Conservation (phyloP, 805 yeast genomes). For the Myxozyma mucilagina region DNA sequence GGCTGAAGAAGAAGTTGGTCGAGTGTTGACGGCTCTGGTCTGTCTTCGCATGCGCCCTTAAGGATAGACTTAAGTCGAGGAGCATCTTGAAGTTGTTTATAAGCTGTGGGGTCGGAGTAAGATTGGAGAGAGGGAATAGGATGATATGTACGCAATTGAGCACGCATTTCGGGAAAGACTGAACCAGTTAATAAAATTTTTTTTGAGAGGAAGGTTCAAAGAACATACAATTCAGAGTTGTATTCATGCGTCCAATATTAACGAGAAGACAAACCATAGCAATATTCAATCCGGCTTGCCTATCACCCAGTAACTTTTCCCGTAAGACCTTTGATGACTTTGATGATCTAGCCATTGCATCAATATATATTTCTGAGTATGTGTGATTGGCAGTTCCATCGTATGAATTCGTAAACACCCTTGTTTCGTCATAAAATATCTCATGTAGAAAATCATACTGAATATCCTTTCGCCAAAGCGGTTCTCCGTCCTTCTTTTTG, state of each 20-base stretch:
- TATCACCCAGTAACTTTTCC: constrained; percentile 69
- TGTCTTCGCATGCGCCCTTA: constrained; percentile 80
- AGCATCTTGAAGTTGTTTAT: constrained; percentile 88
- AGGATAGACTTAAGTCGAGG: constrained; percentile 88
- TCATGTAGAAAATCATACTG: constrained; percentile 74
- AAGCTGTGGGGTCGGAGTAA: constrained; percentile 54
- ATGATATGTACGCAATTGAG: constrained; percentile 88
- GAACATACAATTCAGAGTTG: constrained; percentile 67
- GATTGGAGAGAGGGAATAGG: constrained; percentile 88
- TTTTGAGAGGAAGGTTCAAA: neutral
- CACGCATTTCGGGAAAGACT: constrained; percentile 90
- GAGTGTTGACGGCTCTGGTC: constrained; percentile 50
- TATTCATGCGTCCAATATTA: constrained; percentile 90
- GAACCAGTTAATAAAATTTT: neutral
- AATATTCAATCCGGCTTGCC: constrained; percentile 63
- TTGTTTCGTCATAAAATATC: constrained; percentile 61
- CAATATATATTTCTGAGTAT: constrained; percentile 79
- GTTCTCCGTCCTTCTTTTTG: constrained; percentile 89
- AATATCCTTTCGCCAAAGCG: constrained; percentile 83
- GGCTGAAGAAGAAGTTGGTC: constrained; percentile 47
- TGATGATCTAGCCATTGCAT: constrained; percentile 77
- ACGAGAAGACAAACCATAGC: constrained; percentile 83
- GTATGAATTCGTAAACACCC: constrained; percentile 58
- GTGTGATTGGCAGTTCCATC: constrained; percentile 53
- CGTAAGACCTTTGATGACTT: constrained; percentile 81